phyloP scores from a whole-genome alignment of 2,329 filamentous ascomycete species.

The Paecilomyces variotii region DNA sequence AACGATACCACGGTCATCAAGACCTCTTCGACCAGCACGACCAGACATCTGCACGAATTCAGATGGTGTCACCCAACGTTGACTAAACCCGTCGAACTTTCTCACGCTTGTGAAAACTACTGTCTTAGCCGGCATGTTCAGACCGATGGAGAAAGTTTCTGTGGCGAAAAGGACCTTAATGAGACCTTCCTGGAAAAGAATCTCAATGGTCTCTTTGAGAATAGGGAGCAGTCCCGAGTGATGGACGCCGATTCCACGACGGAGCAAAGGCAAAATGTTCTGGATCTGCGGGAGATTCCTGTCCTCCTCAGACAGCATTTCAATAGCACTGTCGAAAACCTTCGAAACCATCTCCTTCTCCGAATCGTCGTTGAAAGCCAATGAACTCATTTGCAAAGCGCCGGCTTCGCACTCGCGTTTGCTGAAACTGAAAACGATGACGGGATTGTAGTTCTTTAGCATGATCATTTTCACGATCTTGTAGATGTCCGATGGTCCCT shows the following conservation, averaged over 20 bases:
- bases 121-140: constrained; percentile 99
- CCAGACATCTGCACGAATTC: constrained; percentile 99
- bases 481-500: constrained; percentile 73
- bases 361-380: constrained; percentile 92
- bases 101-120: constrained; percentile 97
- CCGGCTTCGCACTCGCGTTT: constrained; percentile 92
- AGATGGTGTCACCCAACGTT: constrained; percentile 80
- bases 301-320: constrained; percentile 87
- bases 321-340: constrained; percentile 88
- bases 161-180: constrained; percentile 98
- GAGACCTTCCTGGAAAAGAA: constrained; percentile 93
- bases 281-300: constrained; percentile 81
- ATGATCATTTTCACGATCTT: constrained; percentile 99
- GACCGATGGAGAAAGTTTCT: constrained; percentile 94
- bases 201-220: constrained; percentile 96
- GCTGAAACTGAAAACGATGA: constrained; percentile 99
- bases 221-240: constrained; percentile 93
- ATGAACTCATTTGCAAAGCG: constrained; percentile 74
- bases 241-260: constrained; percentile 92
- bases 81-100: constrained; percentile 80
- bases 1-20: constrained; percentile 95
- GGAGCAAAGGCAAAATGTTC: constrained; percentile 78
- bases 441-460: constrained; percentile 92
- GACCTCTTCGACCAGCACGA: constrained; percentile 88
- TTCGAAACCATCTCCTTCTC: constrained; percentile 92